phyloP scores from a whole-genome alignment of 148 eudicot species.

The Chenopodium quinoa region DNA sequence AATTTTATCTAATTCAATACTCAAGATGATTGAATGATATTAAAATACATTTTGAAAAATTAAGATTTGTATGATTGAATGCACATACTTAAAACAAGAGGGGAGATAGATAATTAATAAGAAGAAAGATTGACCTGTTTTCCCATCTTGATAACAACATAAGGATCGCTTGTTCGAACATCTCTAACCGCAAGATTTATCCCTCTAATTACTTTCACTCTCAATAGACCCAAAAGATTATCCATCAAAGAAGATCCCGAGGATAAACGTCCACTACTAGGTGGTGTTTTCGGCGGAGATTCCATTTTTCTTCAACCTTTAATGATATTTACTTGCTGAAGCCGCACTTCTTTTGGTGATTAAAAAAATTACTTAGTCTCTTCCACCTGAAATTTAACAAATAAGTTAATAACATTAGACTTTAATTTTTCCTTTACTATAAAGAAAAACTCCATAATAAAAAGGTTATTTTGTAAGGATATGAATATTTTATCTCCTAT shows the following conservation, averaged over 20 bases:
- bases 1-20: too few species aligned
- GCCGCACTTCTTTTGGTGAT: neutral
- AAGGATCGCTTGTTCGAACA: slow-evolving; percentile 78
- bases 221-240: slow-evolving; percentile 56
- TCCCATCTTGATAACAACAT: slow-evolving; percentile 65
- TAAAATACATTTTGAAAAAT: too few species aligned
- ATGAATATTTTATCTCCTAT: too few species aligned
- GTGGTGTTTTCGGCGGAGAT: slow-evolving; percentile 14
- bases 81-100: neutral
- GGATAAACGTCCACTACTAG: neutral
- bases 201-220: slow-evolving; percentile 62
- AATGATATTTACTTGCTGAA: neutral
- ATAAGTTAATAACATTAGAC: neutral
- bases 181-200: slow-evolving; percentile 81
- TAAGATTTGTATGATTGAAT: too few species aligned
- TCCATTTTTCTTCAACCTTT: slow-evolving; percentile 12
- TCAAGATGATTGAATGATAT: too few species aligned
- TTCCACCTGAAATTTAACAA: neutral
- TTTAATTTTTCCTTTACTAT: neutral
- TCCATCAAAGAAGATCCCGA: slow-evolving; percentile 42
- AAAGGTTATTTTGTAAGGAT: too few species aligned
- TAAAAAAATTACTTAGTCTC: neutral
- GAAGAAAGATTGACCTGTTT: slow-evolving; percentile 41
- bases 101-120: neutral
- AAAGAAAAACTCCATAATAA: neutral